Evolutionary conservation across 164 flowering plant species (phyloP), one percentile per base, ranked within the genome.

Genomic region (Stephania japonica): DNA sequence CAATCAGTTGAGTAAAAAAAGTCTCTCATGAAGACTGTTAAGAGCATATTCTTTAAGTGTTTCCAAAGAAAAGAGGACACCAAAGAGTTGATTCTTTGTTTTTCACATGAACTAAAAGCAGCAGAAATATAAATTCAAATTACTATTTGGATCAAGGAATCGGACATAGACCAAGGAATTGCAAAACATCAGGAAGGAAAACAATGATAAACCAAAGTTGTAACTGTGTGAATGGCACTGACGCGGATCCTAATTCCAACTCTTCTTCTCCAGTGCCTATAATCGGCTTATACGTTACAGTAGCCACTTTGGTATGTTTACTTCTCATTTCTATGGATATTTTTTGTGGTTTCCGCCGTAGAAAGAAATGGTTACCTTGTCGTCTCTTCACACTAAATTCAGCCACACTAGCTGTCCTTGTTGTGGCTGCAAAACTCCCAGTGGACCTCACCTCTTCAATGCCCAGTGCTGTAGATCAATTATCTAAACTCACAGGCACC

Each of bases 301-400:
- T 3, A 63, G 66, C 27, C 32, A 23, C 25, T 9, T 63, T 63
- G 66, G 26, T 63, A 21, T 63, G 66, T 63, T 11, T 63, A 7
- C 26, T 63, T 6, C 32, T 63, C 32, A 63, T 63, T 10, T 3
- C 25, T 63, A 6, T 23, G 23, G 66, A 63, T 63, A 23, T 24
- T 1, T n/a, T 63, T 5, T 2, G 1, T 21, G 66, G 66, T 23
- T 63, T 63, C 10, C 66, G 66, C 9, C 32, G 9, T 63, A 63
- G 13, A 23, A 71, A 42, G 47, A 62, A 26, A 41, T 71, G 73
- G 73, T 9, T 71, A 38, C 73, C 73, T n/a, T 71, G 73, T 71
- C 43, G 4, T 23, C 44, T 44, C 3, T 72, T 72, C 56, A 1
- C 62, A 43, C 56, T 72, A 13, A 72, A 26, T 38, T 64, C 75